Percentiles rank a stretch among this genome's conserved stretches.
phyloP scores from a whole-genome alignment of 2,329 filamentous ascomycete species.

The Cordyceps tenuipes region DNA sequence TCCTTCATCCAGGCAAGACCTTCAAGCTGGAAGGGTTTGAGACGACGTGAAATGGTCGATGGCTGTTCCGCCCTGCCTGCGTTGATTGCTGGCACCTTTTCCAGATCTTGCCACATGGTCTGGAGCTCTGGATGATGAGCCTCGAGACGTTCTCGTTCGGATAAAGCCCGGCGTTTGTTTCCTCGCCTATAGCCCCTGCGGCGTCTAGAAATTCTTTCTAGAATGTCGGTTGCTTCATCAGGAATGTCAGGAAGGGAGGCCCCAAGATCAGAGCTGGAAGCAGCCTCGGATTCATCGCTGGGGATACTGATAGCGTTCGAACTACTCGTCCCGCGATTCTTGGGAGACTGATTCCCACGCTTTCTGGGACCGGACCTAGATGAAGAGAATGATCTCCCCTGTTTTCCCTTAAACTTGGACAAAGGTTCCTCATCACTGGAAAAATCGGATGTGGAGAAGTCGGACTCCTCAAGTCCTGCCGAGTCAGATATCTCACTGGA shows the following conservation, averaged over 20 bases:
- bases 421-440: constrained; percentile 25
- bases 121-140: constrained; percentile 66
- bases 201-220: constrained; percentile 17
- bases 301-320: background rate
- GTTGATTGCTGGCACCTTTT: constrained; percentile 58
- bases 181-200: constrained; percentile 29
- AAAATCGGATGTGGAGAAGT: constrained; percentile 8
- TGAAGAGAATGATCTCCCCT: background rate
- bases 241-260: constrained; percentile 12
- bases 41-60: constrained; percentile 63
- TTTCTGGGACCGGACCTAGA: too few species aligned
- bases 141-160: constrained; percentile 61
- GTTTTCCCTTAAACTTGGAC: constrained; percentile 15
- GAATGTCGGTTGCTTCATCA: background rate
- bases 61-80: constrained; percentile 44
- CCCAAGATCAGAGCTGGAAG: background rate
- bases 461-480: constrained; percentile 11
- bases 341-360: background rate
- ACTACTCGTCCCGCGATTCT: background rate
- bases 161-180: constrained; percentile 22
- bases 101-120: constrained; percentile 78
- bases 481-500: constrained; percentile 13
- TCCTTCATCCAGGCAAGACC: constrained; percentile 89
- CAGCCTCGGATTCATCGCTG: background rate
- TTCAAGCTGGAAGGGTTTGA: constrained; percentile 92